Conservation (phyloP, 768 basidiomycete genomes). For the Mycena venus region DNA sequence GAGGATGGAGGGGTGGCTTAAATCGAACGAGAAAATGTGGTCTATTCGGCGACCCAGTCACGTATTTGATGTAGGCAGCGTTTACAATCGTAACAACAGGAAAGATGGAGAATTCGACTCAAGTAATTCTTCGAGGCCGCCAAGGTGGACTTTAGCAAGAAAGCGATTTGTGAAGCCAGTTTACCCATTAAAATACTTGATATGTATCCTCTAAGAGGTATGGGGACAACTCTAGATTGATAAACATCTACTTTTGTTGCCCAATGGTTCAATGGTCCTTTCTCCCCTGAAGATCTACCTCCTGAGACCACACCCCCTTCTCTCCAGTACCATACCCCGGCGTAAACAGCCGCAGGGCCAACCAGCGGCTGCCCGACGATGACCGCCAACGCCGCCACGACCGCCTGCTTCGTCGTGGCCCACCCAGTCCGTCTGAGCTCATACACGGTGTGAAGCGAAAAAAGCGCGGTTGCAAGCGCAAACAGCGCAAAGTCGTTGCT, state of each 20-base stretch:
- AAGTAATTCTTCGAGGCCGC: no score
- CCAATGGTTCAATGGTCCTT: neutral
- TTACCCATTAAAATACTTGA: neutral
- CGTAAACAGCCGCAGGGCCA: neutral
- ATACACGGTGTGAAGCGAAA: conserved; percentile 1
- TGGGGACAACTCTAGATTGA: neutral
- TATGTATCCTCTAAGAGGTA: neutral
- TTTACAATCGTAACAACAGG: no score
- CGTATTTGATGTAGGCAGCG: no score
- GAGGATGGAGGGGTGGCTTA: no score
- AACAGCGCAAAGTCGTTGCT: neutral
- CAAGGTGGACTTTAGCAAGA: no score
- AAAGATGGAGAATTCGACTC: no score
- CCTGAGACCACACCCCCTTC: neutral
- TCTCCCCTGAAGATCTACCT: neutral
- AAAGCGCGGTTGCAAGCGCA: neutral
- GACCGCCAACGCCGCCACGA: neutral
- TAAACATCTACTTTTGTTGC: neutral
- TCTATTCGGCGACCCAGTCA: no score
- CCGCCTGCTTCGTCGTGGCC: neutral
- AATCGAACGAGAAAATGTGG: no score
- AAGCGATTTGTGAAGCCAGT: no score
- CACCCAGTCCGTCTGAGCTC: conserved; percentile 1
- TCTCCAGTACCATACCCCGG: neutral
- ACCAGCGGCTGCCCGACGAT: neutral